Percentiles rank a stretch among this genome's conserved stretches.
Evolutionary conservation across 2,329 filamentous ascomycete genomes (phyloP).

Genomic region (Fonsecaea erecta): DNA sequence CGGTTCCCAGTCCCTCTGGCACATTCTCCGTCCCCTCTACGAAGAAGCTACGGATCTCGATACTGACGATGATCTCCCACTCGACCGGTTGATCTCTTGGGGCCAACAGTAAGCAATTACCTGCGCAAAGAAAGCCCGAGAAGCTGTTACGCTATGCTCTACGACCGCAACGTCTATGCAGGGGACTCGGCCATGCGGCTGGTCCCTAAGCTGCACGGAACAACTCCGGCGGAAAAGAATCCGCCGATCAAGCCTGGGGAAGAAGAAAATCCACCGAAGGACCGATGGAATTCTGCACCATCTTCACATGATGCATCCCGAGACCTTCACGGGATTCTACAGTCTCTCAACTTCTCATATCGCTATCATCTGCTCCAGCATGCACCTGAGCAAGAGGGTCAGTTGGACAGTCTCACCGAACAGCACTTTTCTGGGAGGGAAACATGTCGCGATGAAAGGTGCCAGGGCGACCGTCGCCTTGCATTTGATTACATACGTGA

Average conservation of each 20-base stretch:
- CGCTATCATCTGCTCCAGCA: neutral
- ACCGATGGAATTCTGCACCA: neutral
- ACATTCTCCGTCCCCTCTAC: neutral
- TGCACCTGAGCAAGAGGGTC: neutral
- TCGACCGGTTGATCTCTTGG: neutral
- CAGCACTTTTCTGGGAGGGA: too few relatives aligned
- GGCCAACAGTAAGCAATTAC: neutral
- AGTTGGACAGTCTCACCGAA: too few relatives aligned
- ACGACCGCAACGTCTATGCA: neutral
- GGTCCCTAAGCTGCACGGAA: neutral
- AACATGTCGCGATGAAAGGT: neutral
- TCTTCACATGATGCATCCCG: neutral
- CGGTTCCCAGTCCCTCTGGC: neutral
- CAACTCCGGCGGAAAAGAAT: neutral
- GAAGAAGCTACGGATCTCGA: neutral
- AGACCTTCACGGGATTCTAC: neutral
- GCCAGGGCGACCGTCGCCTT: slow-evolving; percentile 15
- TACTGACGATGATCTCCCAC: neutral
- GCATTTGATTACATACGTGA: neutral
- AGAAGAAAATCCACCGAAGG: neutral
- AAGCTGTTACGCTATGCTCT: neutral
- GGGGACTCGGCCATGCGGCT: neutral
- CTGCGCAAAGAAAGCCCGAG: neutral
- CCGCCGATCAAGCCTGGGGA: neutral
- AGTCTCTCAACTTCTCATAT: neutral